Conservation (phyloP, 441 rosid genomes). For the Biscutella laevigata region DNA sequence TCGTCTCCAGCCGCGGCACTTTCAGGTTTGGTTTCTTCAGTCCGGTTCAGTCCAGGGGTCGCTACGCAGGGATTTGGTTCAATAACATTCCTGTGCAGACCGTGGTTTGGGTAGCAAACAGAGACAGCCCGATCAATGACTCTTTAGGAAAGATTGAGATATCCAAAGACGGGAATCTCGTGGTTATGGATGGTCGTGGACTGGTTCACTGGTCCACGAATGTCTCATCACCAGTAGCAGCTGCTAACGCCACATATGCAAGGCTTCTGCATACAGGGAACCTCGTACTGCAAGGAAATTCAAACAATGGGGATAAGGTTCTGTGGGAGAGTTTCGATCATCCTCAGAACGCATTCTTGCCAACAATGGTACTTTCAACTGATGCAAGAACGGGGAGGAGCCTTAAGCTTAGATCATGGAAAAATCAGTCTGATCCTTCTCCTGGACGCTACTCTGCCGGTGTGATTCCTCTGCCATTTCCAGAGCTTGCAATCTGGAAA, state of each 20-base stretch:
- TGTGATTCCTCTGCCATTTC: slow-evolving; percentile 16
- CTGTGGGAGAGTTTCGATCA: slow-evolving; percentile 42
- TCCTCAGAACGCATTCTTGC: slow-evolving; percentile 22
- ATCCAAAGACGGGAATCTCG: slow-evolving; percentile 36
- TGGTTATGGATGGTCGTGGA: slow-evolving; percentile 29
- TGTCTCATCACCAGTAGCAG: slow-evolving; percentile 2
- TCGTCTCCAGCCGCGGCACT: slow-evolving; percentile 11
- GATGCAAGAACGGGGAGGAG: slow-evolving; percentile 16
- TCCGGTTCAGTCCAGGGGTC: slow-evolving; percentile 26
- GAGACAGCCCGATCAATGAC: slow-evolving; percentile 31
- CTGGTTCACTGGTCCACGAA: slow-evolving; percentile 37
- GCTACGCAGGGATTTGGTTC: slow-evolving; percentile 41
- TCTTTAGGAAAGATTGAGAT: slow-evolving; percentile 32
- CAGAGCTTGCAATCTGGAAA: slow-evolving; percentile 35
- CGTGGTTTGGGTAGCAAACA: slow-evolving; percentile 45
- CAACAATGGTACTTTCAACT: slow-evolving; percentile 18
- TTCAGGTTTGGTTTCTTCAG: slow-evolving; percentile 42
- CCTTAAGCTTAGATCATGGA: slow-evolving; percentile 32
- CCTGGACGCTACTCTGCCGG: slow-evolving; percentile 31
- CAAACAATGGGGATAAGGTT: neutral
- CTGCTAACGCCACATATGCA: slow-evolving; percentile 16
- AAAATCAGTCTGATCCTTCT: slow-evolving; percentile 35
- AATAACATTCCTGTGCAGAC: slow-evolving; percentile 3
- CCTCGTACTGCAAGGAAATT: slow-evolving; percentile 21
- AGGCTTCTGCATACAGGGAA: slow-evolving; percentile 34